Evolutionary conservation across 2,329 filamentous ascomycete species (phyloP).

Genomic region (Trichoderma sp.): DNA sequence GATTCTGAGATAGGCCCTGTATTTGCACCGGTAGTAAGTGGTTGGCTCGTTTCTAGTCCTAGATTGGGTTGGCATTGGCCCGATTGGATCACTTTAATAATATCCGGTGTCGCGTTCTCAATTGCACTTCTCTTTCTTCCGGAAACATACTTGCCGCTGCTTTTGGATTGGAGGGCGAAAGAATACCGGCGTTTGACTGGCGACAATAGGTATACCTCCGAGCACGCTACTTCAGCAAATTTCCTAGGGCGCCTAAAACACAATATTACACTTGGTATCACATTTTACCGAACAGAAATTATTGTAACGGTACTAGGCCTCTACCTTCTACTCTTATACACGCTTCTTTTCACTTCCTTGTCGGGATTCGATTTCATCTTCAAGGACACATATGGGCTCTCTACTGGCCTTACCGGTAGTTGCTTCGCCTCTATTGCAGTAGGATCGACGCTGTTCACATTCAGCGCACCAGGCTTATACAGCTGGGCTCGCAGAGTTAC

Average conservation of each 20-base stretch:
- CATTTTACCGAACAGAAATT: neutral
- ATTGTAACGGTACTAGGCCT: slow-evolving; percentile 49
- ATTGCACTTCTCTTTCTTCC: neutral
- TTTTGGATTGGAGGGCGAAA: neutral
- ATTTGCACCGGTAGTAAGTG: neutral
- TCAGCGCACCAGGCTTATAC: slow-evolving; percentile 48
- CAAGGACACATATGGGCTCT: slow-evolving; percentile 48
- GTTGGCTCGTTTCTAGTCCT: neutral
- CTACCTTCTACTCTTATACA: slow-evolving; percentile 50
- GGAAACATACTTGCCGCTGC: neutral
- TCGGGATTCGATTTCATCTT: slow-evolving; percentile 56
- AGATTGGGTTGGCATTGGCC: neutral
- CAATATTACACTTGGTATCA: neutral
- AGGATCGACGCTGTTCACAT: slow-evolving; percentile 41
- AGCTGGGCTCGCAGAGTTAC: slow-evolving; percentile 45
- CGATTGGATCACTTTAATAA: neutral
- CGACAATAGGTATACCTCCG: neutral
- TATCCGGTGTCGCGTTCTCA: neutral
- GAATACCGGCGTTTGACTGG: neutral
- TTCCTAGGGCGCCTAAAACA: neutral
- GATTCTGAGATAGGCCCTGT: neutral
- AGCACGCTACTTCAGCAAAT: neutral
- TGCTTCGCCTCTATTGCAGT: slow-evolving; percentile 49
- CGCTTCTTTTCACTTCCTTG: slow-evolving; percentile 48
- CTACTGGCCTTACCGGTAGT: slow-evolving; percentile 45